Conservation (phyloP, 805 yeast genomes). For the Ogataea corticis region DNA sequence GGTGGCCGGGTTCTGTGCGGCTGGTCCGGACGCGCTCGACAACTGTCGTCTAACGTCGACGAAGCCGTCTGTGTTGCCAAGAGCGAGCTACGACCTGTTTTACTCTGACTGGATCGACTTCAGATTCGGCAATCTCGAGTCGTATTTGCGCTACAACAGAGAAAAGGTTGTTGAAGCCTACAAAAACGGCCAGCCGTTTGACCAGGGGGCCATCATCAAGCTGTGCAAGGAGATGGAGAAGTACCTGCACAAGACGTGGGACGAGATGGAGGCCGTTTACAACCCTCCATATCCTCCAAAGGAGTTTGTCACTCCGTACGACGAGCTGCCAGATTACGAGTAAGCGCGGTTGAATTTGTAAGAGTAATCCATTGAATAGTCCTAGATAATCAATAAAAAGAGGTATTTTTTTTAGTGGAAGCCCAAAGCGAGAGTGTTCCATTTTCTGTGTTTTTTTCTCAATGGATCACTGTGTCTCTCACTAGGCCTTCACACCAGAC, state of each 20-base stretch:
- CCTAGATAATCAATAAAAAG: not conserved
- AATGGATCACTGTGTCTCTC: not conserved
- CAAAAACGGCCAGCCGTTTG: constrained; percentile 27
- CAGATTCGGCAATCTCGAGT: constrained; percentile 31
- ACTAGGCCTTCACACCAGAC: constrained; percentile 52
- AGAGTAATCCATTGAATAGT: not conserved
- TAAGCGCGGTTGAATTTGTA: too few relatives aligned
- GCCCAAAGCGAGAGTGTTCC: too few relatives aligned
- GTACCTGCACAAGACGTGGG: constrained; percentile 32
- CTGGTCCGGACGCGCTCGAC: constrained; percentile 30
- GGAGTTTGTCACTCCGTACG: constrained; percentile 26
- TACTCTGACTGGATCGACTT: constrained; percentile 38
- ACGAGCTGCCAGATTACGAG: constrained; percentile 18
- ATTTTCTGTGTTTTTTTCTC: too few relatives aligned
- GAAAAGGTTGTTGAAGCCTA: constrained; percentile 21
- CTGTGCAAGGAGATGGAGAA: constrained; percentile 32
- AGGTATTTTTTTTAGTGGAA: not conserved
- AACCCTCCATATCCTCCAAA: constrained; percentile 31
- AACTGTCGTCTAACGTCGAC: constrained; percentile 33
- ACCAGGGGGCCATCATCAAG: constrained; percentile 29
- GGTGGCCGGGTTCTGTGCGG: constrained; percentile 33
- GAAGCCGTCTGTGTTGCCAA: constrained; percentile 36
- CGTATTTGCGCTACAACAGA: constrained; percentile 24
- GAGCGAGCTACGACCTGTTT: constrained; percentile 33
- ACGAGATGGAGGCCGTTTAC: constrained; percentile 34